A percentile compares a stretch with the other conserved stretches of the same genome.
Conservation (phyloP, 805 yeast species). For the Wickerhamiella spandovensis region DNA sequence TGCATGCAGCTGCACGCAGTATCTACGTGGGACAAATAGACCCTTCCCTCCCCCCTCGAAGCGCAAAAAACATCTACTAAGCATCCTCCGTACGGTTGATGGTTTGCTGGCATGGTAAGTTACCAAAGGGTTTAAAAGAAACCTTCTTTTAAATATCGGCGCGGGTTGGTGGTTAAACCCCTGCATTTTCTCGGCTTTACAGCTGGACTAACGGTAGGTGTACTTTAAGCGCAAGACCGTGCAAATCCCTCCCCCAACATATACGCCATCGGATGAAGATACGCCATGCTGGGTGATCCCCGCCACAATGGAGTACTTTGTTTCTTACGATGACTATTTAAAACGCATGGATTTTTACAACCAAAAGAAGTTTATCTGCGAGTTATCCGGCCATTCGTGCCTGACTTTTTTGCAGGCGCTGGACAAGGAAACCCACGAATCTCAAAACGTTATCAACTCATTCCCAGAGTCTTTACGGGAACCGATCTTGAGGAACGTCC, state of each 20-base stretch:
- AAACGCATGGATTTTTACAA: constrained; percentile 29
- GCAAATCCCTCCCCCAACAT: constrained; percentile 18
- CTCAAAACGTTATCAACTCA: constrained; percentile 50
- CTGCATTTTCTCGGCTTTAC: neutral
- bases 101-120: constrained; percentile 1
- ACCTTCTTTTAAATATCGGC: neutral
- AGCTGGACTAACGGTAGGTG: constrained; percentile 19
- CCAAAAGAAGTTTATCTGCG: constrained; percentile 76
- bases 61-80: neutral
- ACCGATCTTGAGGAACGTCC: constrained; percentile 76
- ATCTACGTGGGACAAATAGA: constrained; percentile 1
- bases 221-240: constrained; percentile 28
- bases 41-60: neutral
- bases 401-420: constrained; percentile 83
- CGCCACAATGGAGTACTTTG: constrained; percentile 82
- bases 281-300: constrained; percentile 70
- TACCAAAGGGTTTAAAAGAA: neutral
- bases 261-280: constrained; percentile 19
- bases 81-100: neutral
- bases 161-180: neutral
- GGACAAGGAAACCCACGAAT: constrained; percentile 44
- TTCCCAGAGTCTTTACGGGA: constrained; percentile 89
- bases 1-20: constrained; percentile 1
- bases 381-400: constrained; percentile 87
- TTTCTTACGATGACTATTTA: constrained; percentile 61